Percentiles rank a stretch among this genome's conserved stretches.
Conservation (phyloP, 805 yeast species). For the Saitoella complicata region DNA sequence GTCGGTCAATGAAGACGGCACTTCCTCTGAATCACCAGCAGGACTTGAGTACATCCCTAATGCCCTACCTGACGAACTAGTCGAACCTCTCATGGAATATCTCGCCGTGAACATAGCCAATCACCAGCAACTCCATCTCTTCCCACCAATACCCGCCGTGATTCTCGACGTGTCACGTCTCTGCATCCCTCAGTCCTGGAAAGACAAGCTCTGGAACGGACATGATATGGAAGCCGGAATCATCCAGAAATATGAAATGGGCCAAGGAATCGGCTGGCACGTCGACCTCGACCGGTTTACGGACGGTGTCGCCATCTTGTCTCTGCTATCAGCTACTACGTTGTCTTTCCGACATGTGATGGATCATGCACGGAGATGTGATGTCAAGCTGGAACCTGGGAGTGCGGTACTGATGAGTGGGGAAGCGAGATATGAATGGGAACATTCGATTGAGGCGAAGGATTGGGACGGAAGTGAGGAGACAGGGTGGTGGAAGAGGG, state of each 20-base stretch:
- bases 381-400: background rate
- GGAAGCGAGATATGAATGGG: slow-evolving; percentile 1
- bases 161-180: too few species aligned
- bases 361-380: too few species aligned
- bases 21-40: too few species aligned
- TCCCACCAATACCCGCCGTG: too few species aligned
- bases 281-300: background rate
- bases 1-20: too few species aligned
- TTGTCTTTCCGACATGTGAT: background rate
- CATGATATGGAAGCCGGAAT: background rate
- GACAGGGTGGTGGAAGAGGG: background rate
- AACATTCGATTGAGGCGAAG: slow-evolving; percentile 1
- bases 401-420: background rate
- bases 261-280: slow-evolving; percentile 1
- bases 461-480: background rate
- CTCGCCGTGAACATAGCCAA: too few species aligned
- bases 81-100: too few species aligned
- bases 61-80: too few species aligned
- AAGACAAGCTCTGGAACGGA: background rate
- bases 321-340: background rate
- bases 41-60: too few species aligned
- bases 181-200: slow-evolving; percentile 17
- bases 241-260: slow-evolving; percentile 1
- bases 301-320: slow-evolving; percentile 1
- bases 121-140: too few species aligned